A percentile compares a stretch with the other conserved stretches of the same genome.
Conservation (phyloP, 768 basidiomycete genomes). For the Lactarius tabidus region DNA sequence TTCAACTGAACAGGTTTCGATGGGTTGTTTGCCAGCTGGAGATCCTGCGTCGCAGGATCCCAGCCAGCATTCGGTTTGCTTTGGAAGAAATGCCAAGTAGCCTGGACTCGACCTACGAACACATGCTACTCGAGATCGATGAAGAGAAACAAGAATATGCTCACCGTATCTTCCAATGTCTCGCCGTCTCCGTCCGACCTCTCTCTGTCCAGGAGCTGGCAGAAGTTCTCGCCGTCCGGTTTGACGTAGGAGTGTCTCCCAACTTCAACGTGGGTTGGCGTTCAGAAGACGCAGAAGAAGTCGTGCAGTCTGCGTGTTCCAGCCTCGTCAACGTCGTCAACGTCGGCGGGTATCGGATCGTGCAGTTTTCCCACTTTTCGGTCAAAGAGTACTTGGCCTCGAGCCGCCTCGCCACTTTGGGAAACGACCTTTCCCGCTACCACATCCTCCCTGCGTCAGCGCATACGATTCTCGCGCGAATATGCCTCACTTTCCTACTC, state of each 20-base stretch:
- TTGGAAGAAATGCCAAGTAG: slow-evolving; percentile 2
- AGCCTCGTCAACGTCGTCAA: not conserved
- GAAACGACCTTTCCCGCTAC: slow-evolving; percentile 7
- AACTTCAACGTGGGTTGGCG: slow-evolving; percentile 3
- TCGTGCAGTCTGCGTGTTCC: slow-evolving; percentile 1
- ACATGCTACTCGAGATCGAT: not conserved
- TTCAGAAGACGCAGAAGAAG: slow-evolving; percentile 4
- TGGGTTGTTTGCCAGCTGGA: slow-evolving; percentile 15
- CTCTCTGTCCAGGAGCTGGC: slow-evolving; percentile 8
- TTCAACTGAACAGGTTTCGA: slow-evolving; percentile 2
- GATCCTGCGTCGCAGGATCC: not conserved
- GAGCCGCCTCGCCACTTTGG: not conserved
- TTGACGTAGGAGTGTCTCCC: not conserved
- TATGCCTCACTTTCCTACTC: slow-evolving; percentile 8
- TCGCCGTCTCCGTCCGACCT: slow-evolving; percentile 1
- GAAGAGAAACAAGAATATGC: slow-evolving; percentile 2
- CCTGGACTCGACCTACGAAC: slow-evolving; percentile 12
- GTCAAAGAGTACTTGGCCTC: slow-evolving; percentile 21
- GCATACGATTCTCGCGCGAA: slow-evolving; percentile 3
- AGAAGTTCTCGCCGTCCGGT: slow-evolving; percentile 10
- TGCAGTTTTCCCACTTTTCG: slow-evolving; percentile 15
- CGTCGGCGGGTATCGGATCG: not conserved
- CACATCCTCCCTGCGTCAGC: slow-evolving; percentile 1
- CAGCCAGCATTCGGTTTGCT: not conserved
- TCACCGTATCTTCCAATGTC: slow-evolving; percentile 14